A percentile compares a stretch with the other conserved stretches of the same genome.
Conservation (phyloP, 1,284 basidiomycete species). For the Thecaphora frezii region DNA sequence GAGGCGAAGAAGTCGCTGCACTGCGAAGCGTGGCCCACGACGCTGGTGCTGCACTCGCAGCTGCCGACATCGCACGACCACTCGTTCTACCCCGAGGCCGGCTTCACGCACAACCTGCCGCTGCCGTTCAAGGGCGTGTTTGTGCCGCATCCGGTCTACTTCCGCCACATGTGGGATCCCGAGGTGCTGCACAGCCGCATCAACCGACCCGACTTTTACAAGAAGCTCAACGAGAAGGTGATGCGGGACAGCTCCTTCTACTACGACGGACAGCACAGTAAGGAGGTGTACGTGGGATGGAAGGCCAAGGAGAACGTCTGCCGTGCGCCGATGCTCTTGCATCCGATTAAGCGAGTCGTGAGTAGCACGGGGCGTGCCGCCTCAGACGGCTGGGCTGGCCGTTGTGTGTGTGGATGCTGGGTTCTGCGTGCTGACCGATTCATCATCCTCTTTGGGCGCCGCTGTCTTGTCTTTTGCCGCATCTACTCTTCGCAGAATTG, state of each 20-base stretch:
- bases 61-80: slow-evolving; percentile 52
- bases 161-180: slow-evolving; percentile 56
- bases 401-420: no score
- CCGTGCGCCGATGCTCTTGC: slow-evolving; percentile 54
- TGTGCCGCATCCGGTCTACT: slow-evolving; percentile 58
- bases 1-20: slow-evolving; percentile 58
- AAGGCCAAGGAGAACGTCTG: slow-evolving; percentile 55
- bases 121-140: slow-evolving; percentile 59
- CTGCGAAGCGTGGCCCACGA: slow-evolving; percentile 59
- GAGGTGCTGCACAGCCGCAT: slow-evolving; percentile 53
- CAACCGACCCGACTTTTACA: slow-evolving; percentile 57
- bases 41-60: slow-evolving; percentile 57
- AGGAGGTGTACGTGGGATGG: slow-evolving; percentile 58
- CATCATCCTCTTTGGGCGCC: no score
- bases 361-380: no score
- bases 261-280: slow-evolving; percentile 55
- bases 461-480: no score
- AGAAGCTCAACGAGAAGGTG: slow-evolving; percentile 57
- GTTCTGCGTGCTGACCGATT: no score
- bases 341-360: slow-evolving; percentile 55
- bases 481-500: no score
- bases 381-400: no score
- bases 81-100: slow-evolving; percentile 57
- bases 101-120: slow-evolving; percentile 56
- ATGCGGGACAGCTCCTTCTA: slow-evolving; percentile 59